Evolutionary conservation across 2,329 filamentous ascomycete genomes (phyloP).

Genomic region (Alternaria angustiovoidea): DNA sequence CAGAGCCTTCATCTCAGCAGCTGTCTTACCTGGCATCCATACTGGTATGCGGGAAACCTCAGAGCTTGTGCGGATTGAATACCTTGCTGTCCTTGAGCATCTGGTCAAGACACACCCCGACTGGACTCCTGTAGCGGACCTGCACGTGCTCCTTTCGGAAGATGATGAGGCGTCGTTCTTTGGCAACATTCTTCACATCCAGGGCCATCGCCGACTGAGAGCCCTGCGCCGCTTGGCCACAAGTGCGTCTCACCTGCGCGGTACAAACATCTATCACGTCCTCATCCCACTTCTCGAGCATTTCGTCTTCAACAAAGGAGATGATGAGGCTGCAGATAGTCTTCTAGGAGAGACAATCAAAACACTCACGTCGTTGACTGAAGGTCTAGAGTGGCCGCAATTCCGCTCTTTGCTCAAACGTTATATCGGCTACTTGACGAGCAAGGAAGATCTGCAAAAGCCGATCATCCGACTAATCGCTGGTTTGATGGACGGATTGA

Average conservation of each 20-base stretch:
- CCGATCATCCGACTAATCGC: constrained; percentile 83
- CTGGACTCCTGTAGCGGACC: constrained; percentile 76
- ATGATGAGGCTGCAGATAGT: constrained; percentile 80
- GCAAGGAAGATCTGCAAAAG: constrained; percentile 84
- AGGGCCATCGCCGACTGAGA: constrained; percentile 83
- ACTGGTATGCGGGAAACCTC: constrained; percentile 78
- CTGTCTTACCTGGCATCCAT: constrained; percentile 79
- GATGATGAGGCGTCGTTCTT: constrained; percentile 91
- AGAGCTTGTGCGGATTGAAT: constrained; percentile 85
- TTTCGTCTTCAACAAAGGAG: constrained; percentile 84
- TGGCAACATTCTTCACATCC: constrained; percentile 88
- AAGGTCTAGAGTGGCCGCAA: constrained; percentile 86
- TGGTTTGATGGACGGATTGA: constrained; percentile 80
- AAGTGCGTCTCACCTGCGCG: constrained; percentile 73
- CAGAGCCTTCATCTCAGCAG: constrained; percentile 65
- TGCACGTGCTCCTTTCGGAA: constrained; percentile 72
- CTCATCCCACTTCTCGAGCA: constrained; percentile 93
- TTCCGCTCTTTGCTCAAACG: constrained; percentile 85
- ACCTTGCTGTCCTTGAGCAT: constrained; percentile 79
- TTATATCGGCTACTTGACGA: constrained; percentile 82
- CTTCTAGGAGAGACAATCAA: constrained; percentile 86
- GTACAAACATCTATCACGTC: constrained; percentile 82
- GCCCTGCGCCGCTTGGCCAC: constrained; percentile 79
- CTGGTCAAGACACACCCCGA: constrained; percentile 74
- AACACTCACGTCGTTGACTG: constrained; percentile 77